Base-by-base conservation (phyloP, 2,329 filamentous ascomycete species). In the Ophiocordyceps camponoti-floridani region DNA sequence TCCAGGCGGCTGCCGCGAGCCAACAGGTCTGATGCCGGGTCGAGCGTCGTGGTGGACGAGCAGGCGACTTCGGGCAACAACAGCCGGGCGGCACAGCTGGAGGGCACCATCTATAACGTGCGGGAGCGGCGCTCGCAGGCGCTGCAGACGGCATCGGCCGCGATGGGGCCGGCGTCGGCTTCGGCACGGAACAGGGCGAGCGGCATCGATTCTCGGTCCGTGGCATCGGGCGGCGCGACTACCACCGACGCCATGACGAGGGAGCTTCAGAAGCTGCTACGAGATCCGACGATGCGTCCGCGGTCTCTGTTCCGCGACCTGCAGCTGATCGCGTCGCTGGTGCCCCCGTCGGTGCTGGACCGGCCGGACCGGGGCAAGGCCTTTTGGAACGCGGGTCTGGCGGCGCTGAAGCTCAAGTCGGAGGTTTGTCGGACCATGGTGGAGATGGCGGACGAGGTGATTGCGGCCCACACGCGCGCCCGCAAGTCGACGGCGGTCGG, bases 341-440 rank as follows among this genome's bases (percentile, higher is more conserved):
- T 82, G 3, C 72, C 77, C 5, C 59, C 75, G 1, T 63, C 69
- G 0, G 63, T 78, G 2, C 62, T 83, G 8, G 78, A 82, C 53
- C 72, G 70, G 51, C 73, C 73, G 0, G 77, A 79, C 38, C 68
- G 68, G 2, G 77, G 74, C 43, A 91, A 87, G 52, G 85, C 88
- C 0, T 96, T 96, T 58, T 84, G 87, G 75, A 85, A 94, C 54
- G 82, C 87, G 26, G 86, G 84, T 0, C 72, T 94, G 6, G 89
- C 91, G 0, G 87, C 89, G 2, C 69, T 95, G n/a, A 77, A 79
- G 33, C 72, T 94, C 44, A 96, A 95, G 60, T 79, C 85, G 51
- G 86, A 94, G 51, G 79, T 91, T 4, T 89, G 85, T 61, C 76
- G 79, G 42, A 85, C 84, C 44, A 94, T 60, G 77, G 79, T 82